Base-by-base conservation (phyloP, 495 filamentous ascomycete species). In the Penicillium cinerascens region DNA sequence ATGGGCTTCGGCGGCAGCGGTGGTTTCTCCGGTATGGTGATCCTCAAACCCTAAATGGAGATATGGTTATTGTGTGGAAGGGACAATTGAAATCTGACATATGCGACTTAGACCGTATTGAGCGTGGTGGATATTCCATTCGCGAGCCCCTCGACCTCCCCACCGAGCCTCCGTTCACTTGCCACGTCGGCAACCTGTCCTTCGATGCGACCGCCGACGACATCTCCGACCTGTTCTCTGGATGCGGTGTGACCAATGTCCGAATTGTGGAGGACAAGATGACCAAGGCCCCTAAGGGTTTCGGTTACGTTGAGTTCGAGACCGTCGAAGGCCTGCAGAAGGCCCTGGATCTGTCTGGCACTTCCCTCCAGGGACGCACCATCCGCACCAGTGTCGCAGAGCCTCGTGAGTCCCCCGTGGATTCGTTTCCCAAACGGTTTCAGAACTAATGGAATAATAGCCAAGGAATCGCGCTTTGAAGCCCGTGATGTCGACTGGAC, bases 201-300 rank as follows among this genome's bases (percentile, higher is more conserved):
- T 98, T 95, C 66, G 92, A 97, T 67, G 88, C 89, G 20, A 93
- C 89, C 9, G 76, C 78, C 41, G 85, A 79, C 49, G 87, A 92
- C 55, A 83, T 98, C 47, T 81, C 80, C 53, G 87, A 89, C 6
- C 93, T 97, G 60, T 96, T 98, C 66, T 67, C 77, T 25, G 88
- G 77, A 27, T 98, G 93, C 71, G 77, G 87, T 47, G 84, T 95
- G 58, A 87, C 85, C 15, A 97, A 83, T 62, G 90, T 98, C 48
- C 87, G 93, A 59, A 90, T 98, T 56, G 93, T 97, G 53, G 92
- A 96, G 72, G 93, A 98, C 71, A 92, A 90, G 65, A 75, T 95
- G 69, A 88, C 91, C 58, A 82, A 85, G 56, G 87, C 88, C 61
- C 93, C 93, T 42, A 98, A 98, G 79, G 93, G 93, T 37, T 98